Evolutionary conservation across 2,329 filamentous ascomycete genomes (phyloP).

Genomic region (Stachybotrys chlorohalonatus): DNA sequence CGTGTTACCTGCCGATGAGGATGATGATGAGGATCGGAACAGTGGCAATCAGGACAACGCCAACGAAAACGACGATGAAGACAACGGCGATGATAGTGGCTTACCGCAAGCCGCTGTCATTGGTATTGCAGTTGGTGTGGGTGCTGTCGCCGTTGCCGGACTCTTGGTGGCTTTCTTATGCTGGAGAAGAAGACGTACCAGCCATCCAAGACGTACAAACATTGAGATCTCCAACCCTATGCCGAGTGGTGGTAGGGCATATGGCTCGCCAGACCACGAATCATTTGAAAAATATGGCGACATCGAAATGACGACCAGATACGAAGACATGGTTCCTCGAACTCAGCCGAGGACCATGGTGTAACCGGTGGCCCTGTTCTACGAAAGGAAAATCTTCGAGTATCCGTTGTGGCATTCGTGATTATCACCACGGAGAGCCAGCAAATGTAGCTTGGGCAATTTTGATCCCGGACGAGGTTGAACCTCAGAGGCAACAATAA

Average conservation of each 20-base stretch:
- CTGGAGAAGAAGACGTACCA: slow-evolving; percentile 20
- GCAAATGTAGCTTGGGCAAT: no score
- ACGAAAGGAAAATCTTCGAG: no score
- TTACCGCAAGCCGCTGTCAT: slow-evolving; percentile 30
- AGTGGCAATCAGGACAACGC: background rate
- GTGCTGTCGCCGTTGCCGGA: slow-evolving; percentile 30
- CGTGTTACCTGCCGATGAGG: slow-evolving; percentile 5
- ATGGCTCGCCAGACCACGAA: slow-evolving; percentile 23
- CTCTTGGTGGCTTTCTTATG: slow-evolving; percentile 29
- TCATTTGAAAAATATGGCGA: slow-evolving; percentile 31
- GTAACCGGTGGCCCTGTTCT: slow-evolving; percentile 7
- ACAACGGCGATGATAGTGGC: slow-evolving; percentile 9
- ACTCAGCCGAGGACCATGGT: slow-evolving; percentile 37
- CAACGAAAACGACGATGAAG: slow-evolving; percentile 6
- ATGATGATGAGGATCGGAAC: background rate
- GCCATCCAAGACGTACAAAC: slow-evolving; percentile 14
- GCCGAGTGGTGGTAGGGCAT: slow-evolving; percentile 31
- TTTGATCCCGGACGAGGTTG: no score
- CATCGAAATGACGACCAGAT: slow-evolving; percentile 43
- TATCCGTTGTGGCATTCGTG: no score
- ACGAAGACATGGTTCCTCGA: slow-evolving; percentile 49
- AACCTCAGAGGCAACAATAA: background rate
- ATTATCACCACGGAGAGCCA: no score
- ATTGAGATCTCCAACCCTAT: slow-evolving; percentile 44
- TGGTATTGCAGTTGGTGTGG: slow-evolving; percentile 40